Evolutionary conservation across 1,139 yeast genomes (phyloP), one percentile per base, ranked within the genome.

Genomic region (Debaryomyces subglobosus): DNA sequence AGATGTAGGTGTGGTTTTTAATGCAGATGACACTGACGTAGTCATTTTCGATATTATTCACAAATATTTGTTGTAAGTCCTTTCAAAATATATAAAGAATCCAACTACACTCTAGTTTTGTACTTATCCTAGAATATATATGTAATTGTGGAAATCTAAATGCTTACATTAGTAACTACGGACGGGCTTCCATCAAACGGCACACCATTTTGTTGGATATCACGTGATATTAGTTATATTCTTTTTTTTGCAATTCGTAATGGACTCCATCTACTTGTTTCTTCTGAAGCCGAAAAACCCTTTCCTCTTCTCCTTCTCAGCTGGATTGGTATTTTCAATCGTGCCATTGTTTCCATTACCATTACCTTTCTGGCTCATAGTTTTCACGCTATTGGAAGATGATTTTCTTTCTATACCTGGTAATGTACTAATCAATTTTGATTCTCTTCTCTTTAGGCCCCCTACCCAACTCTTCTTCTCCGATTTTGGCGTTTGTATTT

Each of bases 401-500:
- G 36, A 27, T 29, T 50, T 50, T 35, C 51, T 38, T 33, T 53
- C 58, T 4, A 48, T 40, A 16, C 54, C 49, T 15, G 50, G 55
- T 23, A 38, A 30, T 20, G 27, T 36, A 24, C 37, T 40, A 7
- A 36, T 16, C 32, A 44, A 50, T 45, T 64, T 65, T 53, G 64
- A 64, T 41, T 72, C 77, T 47, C 70, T 58, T 45, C 74, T 59
- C 49, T 71, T 73, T 39, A 75, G 63, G 1, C 74, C 74, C 0
- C 74, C 76, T 5, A 72, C 74, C 79, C 79, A 74, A 8, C 74
- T 66, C 50, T 74, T 74, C 62, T 74, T 73, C 44, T 72, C 78
- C 3, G 50, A 37, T 38, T 41, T 46, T 4, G 43, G 18, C 2
- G 38, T 21, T 3, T 13, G 33, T 10, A 21, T 7, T 18, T 45